These are phyloP conservation scores for Xylariaceae sp. DNA, from an alignment of 2,329 filamentous ascomycete genomes.

Conservation along the genomic window DNA sequence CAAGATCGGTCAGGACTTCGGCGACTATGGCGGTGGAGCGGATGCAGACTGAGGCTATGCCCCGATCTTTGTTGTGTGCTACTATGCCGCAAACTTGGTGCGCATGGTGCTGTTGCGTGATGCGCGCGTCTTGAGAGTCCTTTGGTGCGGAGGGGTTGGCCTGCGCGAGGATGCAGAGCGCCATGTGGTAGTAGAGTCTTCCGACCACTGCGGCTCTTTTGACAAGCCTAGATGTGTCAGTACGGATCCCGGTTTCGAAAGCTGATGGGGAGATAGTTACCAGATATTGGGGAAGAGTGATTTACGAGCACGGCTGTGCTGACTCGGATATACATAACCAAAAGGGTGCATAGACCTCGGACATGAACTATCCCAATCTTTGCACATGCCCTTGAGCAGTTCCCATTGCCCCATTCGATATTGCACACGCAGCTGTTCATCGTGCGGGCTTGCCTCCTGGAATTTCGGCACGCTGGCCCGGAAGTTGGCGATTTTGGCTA, in stretches of 20 bases:
- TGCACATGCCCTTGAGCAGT: constrained; percentile 74
- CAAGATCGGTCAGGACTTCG: constrained; percentile 63
- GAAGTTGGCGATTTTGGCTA: constrained; percentile 85
- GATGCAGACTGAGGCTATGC: constrained; percentile 75
- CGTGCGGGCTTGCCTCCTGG: constrained; percentile 57
- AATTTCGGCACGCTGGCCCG: constrained; percentile 65
- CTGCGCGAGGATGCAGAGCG: constrained; percentile 76
- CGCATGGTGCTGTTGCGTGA: constrained; percentile 70
- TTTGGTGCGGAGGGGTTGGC: constrained; percentile 68
- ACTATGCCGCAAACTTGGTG: constrained; percentile 87
- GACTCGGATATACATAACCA: constrained; percentile 68
- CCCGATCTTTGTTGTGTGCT: constrained; percentile 77
- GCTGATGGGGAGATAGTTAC: constrained; percentile 45
- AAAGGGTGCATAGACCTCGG: constrained; percentile 86
- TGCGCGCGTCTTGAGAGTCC: constrained; percentile 64
- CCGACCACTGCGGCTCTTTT: constrained; percentile 80
- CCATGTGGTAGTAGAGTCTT: constrained; percentile 84
- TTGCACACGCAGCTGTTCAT: constrained; percentile 62
- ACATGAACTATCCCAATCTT: constrained; percentile 75
- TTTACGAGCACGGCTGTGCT: constrained; percentile 49
- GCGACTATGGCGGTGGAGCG: constrained; percentile 77
- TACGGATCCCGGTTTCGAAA: constrained; percentile 6
- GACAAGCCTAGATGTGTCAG: constrained; percentile 58
- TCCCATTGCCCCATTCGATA: constrained; percentile 74
- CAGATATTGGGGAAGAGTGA: constrained; percentile 86